Evolutionary conservation across 2,329 filamentous ascomycete genomes (phyloP).

Genomic region (Phyllosticta ampelicida): DNA sequence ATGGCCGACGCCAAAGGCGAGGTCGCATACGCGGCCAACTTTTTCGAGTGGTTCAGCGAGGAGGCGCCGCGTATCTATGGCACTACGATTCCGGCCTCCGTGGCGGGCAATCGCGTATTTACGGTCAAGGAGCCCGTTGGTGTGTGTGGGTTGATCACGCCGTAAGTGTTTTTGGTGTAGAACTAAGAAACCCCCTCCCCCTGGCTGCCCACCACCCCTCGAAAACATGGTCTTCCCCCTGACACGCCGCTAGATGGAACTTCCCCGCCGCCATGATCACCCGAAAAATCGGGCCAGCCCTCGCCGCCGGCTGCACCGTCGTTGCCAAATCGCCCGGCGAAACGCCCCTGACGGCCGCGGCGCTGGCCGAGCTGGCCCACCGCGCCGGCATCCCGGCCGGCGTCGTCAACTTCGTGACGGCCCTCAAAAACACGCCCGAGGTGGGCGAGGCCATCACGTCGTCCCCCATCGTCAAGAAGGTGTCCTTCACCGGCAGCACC

Average conservation of each 20-base stretch:
- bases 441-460: conserved; percentile 70
- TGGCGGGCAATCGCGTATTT: conserved; percentile 62
- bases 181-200: too few relatives aligned
- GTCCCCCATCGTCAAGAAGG: conserved; percentile 67
- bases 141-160: conserved; percentile 72
- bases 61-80: conserved; percentile 35
- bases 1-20: conserved; percentile 36
- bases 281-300: conserved; percentile 48
- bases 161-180: too few relatives aligned
- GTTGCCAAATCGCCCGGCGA: conserved; percentile 86
- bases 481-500: conserved; percentile 81
- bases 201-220: too few relatives aligned
- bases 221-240: not conserved
- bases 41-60: conserved; percentile 20
- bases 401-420: conserved; percentile 81
- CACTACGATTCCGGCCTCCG: conserved; percentile 59
- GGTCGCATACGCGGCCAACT: conserved; percentile 16
- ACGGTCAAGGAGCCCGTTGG: conserved; percentile 77
- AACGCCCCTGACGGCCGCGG: conserved; percentile 84
- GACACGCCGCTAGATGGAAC: conserved; percentile 49
- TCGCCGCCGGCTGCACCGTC: conserved; percentile 92
- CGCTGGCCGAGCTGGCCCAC: conserved; percentile 73
- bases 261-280: conserved; percentile 49
- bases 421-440: conserved; percentile 65
- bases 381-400: conserved; percentile 83